A percentile compares a stretch with the other conserved stretches of the same genome.
Evolutionary conservation across 352 stramenopile genomes (phyloP).

Genomic region (Globisporangium acanthophoron): DNA sequence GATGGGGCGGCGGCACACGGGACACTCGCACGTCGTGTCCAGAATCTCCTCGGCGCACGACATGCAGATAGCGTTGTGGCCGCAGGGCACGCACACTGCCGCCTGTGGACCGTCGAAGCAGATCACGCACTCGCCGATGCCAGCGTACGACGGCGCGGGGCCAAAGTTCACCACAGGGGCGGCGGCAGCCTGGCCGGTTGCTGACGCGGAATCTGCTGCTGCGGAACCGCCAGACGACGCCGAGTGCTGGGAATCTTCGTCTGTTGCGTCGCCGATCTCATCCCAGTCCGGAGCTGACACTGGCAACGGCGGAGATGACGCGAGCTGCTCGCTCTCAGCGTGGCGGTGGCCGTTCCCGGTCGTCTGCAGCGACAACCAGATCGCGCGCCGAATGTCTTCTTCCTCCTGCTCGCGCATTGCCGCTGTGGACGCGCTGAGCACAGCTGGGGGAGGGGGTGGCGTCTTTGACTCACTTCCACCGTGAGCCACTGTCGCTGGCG

Average conservation of each 20-base stretch:
- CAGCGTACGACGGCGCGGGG: conserved; percentile 27
- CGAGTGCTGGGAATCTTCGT: not conserved
- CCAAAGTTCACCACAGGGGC: conserved; percentile 29
- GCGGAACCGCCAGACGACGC: not conserved
- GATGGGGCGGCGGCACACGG: conserved; percentile 60
- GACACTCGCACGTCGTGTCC: conserved; percentile 48
- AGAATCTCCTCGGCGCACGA: conserved; percentile 67
- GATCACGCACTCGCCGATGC: conserved; percentile 67
- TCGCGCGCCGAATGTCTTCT: conserved; percentile 43
- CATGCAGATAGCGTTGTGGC: conserved; percentile 83
- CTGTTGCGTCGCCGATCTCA: conserved; percentile 14
- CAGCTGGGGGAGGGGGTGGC: not conserved
- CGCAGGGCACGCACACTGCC: conserved; percentile 75
- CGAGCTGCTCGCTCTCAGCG: not conserved
- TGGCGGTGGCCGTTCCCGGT: not conserved
- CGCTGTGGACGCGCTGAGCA: not conserved
- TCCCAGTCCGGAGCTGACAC: conserved; percentile 48
- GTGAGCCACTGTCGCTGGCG: not conserved
- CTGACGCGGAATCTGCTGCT: not conserved
- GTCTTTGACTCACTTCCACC: conserved; percentile 3
- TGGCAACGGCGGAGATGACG: conserved; percentile 18
- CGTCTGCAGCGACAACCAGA: conserved; percentile 48
- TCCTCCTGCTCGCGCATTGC: conserved; percentile 27
- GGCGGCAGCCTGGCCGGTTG: not conserved
- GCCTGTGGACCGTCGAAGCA: conserved; percentile 74